A percentile compares a stretch with the other conserved stretches of the same genome.
Conservation (phyloP, 2,329 filamentous ascomycete species). For the Metarhizium brunneum region DNA sequence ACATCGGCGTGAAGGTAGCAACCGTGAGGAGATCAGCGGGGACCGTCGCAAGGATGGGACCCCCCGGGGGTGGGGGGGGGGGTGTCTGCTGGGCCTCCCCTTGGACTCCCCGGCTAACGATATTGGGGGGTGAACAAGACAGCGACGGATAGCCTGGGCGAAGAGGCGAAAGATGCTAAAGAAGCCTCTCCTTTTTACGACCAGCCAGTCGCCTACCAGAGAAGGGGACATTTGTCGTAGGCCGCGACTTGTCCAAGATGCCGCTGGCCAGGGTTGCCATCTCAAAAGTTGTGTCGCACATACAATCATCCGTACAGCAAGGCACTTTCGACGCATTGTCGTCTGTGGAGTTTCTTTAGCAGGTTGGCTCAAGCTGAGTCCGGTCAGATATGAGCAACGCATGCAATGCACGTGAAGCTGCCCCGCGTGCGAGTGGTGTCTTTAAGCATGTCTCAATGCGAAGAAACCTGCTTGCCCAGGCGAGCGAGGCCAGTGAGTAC, state of each 20-base stretch:
- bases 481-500: not conserved
- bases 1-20: not conserved
- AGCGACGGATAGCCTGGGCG: not conserved
- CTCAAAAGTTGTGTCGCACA: not conserved
- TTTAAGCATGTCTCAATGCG: not conserved
- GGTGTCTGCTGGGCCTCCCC: not conserved
- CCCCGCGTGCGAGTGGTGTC: not conserved
- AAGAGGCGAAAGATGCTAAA: not conserved
- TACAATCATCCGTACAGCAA: not conserved
- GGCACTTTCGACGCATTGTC: too few relatives aligned
- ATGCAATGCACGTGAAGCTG: not conserved
- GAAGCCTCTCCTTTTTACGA: not conserved
- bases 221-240: not conserved
- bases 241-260: not conserved
- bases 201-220: not conserved
- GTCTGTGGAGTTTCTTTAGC: too few relatives aligned
- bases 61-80: not conserved
- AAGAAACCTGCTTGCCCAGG: not conserved
- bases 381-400: not conserved
- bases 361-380: not conserved
- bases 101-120: not conserved
- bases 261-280: not conserved
- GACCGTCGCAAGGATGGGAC: not conserved
- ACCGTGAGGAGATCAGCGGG: slow-evolving; percentile 1
- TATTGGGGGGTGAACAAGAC: not conserved